Conservation (phyloP, 176 grass and related monocot genomes). For the Otatea glauca region DNA sequence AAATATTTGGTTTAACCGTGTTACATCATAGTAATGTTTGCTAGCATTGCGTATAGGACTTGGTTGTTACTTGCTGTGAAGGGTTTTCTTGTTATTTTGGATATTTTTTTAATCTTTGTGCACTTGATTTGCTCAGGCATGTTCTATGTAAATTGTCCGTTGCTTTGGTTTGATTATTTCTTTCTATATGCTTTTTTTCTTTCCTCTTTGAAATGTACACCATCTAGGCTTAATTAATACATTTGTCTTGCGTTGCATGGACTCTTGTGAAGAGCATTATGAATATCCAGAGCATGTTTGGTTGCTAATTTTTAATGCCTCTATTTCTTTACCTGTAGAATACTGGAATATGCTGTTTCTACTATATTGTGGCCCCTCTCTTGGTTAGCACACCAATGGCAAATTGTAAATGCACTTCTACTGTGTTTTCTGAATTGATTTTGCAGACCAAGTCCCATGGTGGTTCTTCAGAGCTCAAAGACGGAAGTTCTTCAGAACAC, state of each 20-base stretch:
- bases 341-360: slow-evolving; percentile 8
- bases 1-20: slow-evolving; percentile 19
- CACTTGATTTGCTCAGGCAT: not conserved
- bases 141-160: not conserved
- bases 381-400: not conserved
- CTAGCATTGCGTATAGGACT: not conserved
- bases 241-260: not conserved
- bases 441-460: slow-evolving; percentile 45
- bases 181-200: not conserved
- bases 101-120: not conserved
- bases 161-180: not conserved
- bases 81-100: slow-evolving; percentile 1
- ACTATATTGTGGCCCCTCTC: not conserved
- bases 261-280: not conserved
- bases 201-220: not conserved
- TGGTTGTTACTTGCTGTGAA: not conserved
- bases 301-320: not conserved
- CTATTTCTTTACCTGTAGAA: not conserved
- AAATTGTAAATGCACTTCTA: slow-evolving; percentile 1
- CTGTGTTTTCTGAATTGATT: slow-evolving; percentile 29
- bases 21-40: not conserved
- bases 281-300: not conserved
- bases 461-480: slow-evolving; percentile 18
- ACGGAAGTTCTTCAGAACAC: slow-evolving; percentile 27
- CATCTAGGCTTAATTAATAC: not conserved